Base-by-base conservation (phyloP, 768 basidiomycete species). In the Mycena rebaudengoi region DNA sequence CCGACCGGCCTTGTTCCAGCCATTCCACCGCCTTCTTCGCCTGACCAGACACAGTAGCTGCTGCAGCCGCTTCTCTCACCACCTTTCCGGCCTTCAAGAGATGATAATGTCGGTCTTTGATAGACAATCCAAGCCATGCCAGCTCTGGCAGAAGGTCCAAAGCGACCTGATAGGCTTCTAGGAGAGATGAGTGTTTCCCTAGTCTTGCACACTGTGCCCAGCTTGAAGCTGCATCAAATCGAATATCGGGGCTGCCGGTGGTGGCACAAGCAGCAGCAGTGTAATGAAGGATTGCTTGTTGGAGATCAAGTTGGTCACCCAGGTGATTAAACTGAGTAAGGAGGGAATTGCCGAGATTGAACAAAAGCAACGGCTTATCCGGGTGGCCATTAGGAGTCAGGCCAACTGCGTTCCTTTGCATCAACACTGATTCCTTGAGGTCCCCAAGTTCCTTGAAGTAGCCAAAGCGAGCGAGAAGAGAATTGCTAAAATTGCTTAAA, bases 111-210 rank as follows among this genome's bases (percentile, higher is more conserved):
- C 70, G 61, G 7, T 50, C 39, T 13, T 37, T 11, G 12, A 71
- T 68, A 7, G 69, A 64, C 25, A 62, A 54, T 30, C 64, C 70
- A 23, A 71, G 37, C 25, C 68, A 62, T 8, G 65, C 65, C 14
- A 70, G 40, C 32, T 64, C 50, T 25, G 70, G 65, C 13, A 69
- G 46, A 0, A 71, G 30, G 66, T 66, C n/a, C 59, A 75, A 32
- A 8, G 60, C 67, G 25, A 50, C 14, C 2, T 16, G 12, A 50
- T 56, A 66, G n/a, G 63, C 67, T 65, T 64, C 37, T 25, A 53
- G 7, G 20, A 13, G 4, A 21, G 32, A 35, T 35, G 48, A 16
- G 20, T 20, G 8, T 32, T 32, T 23, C 21, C 7, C 18, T 16
- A 49, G 29, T 23, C 18, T 7, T 35, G 48, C 10, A 16, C 18